These are phyloP conservation scores for Diaporthe sp. DNA, from an alignment of 2,329 filamentous ascomycete genomes.

Conservation along the genomic window DNA sequence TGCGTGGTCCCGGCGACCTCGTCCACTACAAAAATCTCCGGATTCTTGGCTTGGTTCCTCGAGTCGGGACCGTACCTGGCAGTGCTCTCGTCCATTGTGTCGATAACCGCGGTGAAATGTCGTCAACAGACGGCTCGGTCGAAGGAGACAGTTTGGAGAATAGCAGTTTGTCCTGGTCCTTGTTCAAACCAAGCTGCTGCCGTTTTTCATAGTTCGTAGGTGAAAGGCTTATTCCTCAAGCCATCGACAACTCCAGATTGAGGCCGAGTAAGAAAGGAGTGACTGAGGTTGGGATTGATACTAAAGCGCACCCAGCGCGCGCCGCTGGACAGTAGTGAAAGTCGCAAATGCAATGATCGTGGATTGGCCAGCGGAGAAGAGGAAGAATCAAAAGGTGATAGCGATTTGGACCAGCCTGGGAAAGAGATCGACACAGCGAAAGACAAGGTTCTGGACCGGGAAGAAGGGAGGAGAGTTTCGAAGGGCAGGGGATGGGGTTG, in stretches of 20 bases:
- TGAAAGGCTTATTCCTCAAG: conserved; percentile 14
- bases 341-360: conserved; percentile 4
- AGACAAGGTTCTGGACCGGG: conserved; percentile 28
- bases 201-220: conserved; percentile 23
- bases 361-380: neutral
- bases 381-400: conserved; percentile 15
- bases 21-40: conserved; percentile 10
- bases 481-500: conserved; percentile 6
- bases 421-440: conserved; percentile 26
- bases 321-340: neutral
- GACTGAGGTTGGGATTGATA: conserved; percentile 20
- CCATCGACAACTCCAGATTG: conserved; percentile 10
- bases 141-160: neutral
- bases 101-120: neutral
- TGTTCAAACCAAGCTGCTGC: conserved; percentile 26
- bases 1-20: conserved; percentile 17
- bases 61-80: conserved; percentile 4
- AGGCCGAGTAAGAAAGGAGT: conserved; percentile 9
- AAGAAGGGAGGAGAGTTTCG: conserved; percentile 17
- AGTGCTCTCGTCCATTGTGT: neutral
- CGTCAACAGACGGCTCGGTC: neutral
- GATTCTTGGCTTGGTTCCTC: neutral
- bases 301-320: conserved; percentile 35
- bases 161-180: neutral
- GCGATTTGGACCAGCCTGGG: conserved; percentile 14